Conservation (phyloP, 192 early-diverging fungal genomes). For the Paraglomus occultum region DNA sequence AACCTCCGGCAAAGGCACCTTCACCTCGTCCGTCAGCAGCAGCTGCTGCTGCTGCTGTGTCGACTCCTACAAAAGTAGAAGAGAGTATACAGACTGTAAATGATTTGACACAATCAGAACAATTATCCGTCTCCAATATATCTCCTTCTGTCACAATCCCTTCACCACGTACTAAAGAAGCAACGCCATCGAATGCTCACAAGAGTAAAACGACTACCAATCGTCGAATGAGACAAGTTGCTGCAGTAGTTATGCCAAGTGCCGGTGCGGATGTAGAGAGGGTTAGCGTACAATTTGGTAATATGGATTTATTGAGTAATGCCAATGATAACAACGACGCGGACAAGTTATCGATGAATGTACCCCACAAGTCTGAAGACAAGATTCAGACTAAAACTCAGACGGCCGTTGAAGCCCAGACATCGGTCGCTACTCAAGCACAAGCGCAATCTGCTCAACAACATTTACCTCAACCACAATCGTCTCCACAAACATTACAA, state of each 20-base stretch:
- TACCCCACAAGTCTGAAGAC: conserved; percentile 7
- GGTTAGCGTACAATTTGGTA: conserved; percentile 81
- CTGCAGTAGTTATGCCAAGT: conserved; percentile 83
- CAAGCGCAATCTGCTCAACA: conserved; percentile 7
- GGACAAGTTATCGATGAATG: conserved; percentile 32
- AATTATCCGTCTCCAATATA: conserved; percentile 7
- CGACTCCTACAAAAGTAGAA: conserved; percentile 30
- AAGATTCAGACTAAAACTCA: neutral
- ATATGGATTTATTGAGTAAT: conserved; percentile 61
- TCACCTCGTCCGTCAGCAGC: conserved; percentile 21
- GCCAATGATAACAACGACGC: conserved; percentile 41
- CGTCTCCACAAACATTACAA: conserved; percentile 40
- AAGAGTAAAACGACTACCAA: conserved; percentile 44
- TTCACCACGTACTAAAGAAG: conserved; percentile 40
- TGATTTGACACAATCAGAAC: conserved; percentile 16
- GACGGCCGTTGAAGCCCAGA: neutral
- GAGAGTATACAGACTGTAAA: conserved; percentile 20
- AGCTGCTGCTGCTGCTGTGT: conserved; percentile 22
- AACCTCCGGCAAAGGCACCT: conserved; percentile 22
- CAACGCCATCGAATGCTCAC: conserved; percentile 41
- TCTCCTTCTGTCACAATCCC: conserved; percentile 35
- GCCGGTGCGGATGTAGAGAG: conserved; percentile 57
- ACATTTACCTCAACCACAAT: conserved; percentile 45
- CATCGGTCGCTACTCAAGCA: neutral
- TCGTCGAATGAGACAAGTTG: conserved; percentile 85